Base-by-base conservation (phyloP, 1,284 basidiomycete species). In the Singerocomus rubriflavus region DNA sequence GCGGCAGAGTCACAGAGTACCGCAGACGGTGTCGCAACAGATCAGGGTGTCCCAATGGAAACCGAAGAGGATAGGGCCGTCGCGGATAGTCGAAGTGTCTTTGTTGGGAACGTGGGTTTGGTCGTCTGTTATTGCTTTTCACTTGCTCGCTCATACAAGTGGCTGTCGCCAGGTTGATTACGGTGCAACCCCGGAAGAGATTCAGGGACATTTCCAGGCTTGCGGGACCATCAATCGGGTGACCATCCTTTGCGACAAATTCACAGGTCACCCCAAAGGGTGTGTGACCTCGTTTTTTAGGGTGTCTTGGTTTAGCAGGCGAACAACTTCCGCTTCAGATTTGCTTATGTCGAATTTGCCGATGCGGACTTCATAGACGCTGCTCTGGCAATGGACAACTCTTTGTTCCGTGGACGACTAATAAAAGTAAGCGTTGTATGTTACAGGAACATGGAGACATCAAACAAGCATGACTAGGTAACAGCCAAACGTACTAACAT, bases 211-310 rank as follows among this genome's bases (percentile, higher is more conserved):
- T 71, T 99, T 99, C 75, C 91, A 94, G 67, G 87, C 94, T 26
- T 98, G 95, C 67, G 97, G 97, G 6, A 95, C 91, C 17, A 99
- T 99, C 71, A 99, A 99, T 75, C 85, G 97, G 61, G 94, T 99
- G 44, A 99, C 97, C 0, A 99, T 99, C 64, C 82, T 99, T 26
- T 99, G 97, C 71, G 97, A 99, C 80, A 99, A 99, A 75, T 99
- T 98, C 71, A 98, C 96, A 14, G 97, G 97, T 39, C 96, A 98
- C 76, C 96, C 97, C 36, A 99, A 98, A 84, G 97, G 96, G 92
- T 95, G 59, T 55, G 84, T 54, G 51, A 34, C 38, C 38, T 46
- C 29, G n/a, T 50, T 49, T 37, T 45, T 49, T 34, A 11, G 29
- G 47, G 33, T 40, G 43, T 40, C 32, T 49, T 49, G 29, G 31